Evolutionary conservation across 2,329 filamentous ascomycete genomes (phyloP).

Genomic region (Verticillium isaacii): DNA sequence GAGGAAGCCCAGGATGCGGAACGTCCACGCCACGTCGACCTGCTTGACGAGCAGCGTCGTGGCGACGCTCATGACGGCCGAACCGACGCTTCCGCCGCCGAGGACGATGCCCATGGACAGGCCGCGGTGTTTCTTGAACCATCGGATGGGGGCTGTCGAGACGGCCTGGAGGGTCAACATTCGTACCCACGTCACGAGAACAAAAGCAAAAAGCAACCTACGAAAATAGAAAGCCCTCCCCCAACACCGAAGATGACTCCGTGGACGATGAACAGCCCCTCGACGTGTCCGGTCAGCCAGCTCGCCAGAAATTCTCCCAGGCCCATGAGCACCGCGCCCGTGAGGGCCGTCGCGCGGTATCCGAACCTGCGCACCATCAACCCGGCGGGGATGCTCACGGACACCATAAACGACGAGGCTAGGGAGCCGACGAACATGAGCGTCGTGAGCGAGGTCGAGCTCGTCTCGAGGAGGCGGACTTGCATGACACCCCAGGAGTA

Average conservation of each 20-base stretch:
- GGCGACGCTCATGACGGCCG: constrained; percentile 19
- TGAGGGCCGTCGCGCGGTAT: constrained; percentile 16
- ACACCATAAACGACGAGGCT: constrained; percentile 21
- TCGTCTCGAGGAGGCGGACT: constrained; percentile 16
- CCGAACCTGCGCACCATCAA: constrained; percentile 16
- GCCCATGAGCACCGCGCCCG: constrained; percentile 17
- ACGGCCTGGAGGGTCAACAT: constrained; percentile 13
- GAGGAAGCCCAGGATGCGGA: constrained; percentile 19
- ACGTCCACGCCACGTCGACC: constrained; percentile 20
- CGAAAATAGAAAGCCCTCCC: constrained; percentile 18
- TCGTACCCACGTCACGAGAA: neutral
- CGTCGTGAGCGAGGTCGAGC: constrained; percentile 15
- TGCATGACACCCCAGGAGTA: constrained; percentile 23
- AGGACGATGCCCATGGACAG: constrained; percentile 22
- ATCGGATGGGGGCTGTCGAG: constrained; percentile 19
- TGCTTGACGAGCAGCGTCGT: constrained; percentile 15
- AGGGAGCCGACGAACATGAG: constrained; percentile 22
- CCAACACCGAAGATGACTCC: constrained; percentile 20
- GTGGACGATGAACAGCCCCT: constrained; percentile 19
- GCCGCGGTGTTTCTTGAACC: constrained; percentile 20
- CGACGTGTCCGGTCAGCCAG: constrained; percentile 15
- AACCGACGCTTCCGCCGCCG: constrained; percentile 19
- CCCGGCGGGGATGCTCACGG: constrained; percentile 18
- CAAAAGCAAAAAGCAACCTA: constrained; percentile 7
- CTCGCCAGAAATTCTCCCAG: constrained; percentile 21